A percentile compares a stretch with the other conserved stretches of the same genome.
Conservation (phyloP, 345 rosid species). For the Geranium brycei region DNA sequence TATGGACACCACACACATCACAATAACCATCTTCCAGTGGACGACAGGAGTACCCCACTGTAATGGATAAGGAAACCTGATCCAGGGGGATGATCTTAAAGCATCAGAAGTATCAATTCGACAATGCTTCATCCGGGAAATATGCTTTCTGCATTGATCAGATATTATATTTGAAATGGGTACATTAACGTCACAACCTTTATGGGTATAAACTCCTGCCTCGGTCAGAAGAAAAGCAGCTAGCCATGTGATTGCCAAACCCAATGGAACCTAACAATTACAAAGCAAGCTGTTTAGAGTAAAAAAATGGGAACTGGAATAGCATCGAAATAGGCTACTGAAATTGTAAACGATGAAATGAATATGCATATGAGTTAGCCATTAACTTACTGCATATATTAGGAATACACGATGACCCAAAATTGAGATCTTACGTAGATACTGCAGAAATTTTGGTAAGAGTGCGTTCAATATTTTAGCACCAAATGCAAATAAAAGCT, state of each 20-base stretch:
- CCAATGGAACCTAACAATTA: slow-evolving; percentile 71
- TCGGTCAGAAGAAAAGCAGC: slow-evolving; percentile 83
- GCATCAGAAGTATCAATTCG: slow-evolving; percentile 83
- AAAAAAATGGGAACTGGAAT: not conserved
- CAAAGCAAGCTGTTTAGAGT: slow-evolving; percentile 1
- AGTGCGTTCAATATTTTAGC: not conserved
- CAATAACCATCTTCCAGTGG: slow-evolving; percentile 79
- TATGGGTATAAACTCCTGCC: slow-evolving; percentile 66
- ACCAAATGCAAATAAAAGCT: not conserved
- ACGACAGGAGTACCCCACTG: slow-evolving; percentile 97
- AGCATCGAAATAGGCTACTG: not conserved
- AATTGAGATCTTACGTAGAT: slow-evolving; percentile 84
- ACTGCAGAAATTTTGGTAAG: slow-evolving; percentile 35
- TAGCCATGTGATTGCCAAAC: slow-evolving; percentile 87
- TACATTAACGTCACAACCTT: slow-evolving; percentile 66
- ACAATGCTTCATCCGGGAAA: slow-evolving; percentile 68
- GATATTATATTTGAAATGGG: slow-evolving; percentile 73
- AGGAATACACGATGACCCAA: slow-evolving; percentile 87
- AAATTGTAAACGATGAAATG: not conserved
- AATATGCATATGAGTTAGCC: not conserved
- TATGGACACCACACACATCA: slow-evolving; percentile 78
- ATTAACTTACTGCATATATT: slow-evolving; percentile 62
- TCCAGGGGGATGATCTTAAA: slow-evolving; percentile 81
- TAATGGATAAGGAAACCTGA: slow-evolving; percentile 91
- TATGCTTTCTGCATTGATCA: slow-evolving; percentile 75